Evolutionary conservation across 805 yeast genomes (phyloP), one percentile per base, ranked within the genome.

Genomic region (Vanderwaltozyma yarrowii): DNA sequence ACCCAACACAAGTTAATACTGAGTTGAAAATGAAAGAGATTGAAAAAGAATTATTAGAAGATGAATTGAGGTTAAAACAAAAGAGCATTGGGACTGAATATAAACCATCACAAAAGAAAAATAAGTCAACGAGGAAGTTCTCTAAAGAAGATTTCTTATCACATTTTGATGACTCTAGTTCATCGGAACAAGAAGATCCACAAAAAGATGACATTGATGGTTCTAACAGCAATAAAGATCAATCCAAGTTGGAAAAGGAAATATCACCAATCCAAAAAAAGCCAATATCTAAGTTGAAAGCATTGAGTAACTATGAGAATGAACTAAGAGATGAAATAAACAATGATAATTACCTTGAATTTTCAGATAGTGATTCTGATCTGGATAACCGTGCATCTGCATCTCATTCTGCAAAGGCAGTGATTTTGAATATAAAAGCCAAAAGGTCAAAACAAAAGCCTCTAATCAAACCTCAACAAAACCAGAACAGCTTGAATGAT

Each of bases 381-480:
- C 21, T 32, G n/a, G 38, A 36, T 18, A 20, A 35, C 8, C 9
- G 46, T n/a, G 45, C 47, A 4, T 37, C 51, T 14, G 45, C 45
- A 5, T 42, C 49, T 2, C 34, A 33, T 25, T 41, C 42, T 2
- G 56, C 68, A 2, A 66, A 64, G 39, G 60, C 67, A 0, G 51
- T 58, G 1, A 39, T 62, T 25, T 41, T 66, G 10, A 62, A 58
- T 20, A 49, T 66, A 27, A 61, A 55, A 43, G 57, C 67, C 4
- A 59, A 55, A 21, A 45, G 56, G 34, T 58, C 64, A 17, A 62
- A 54, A 43, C 51, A 38, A 12, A 47, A 39, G 10, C 36, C 40
- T 10, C 18, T 24, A 2, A 17, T 28, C 1, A 31, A 31, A 15
- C 11, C 16, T 16, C 27, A 20, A 32, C 38, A 37, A n/a, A 44